Evolutionary conservation across 2,329 filamentous ascomycete genomes (phyloP).

Genomic region (Emericellopsis atlantica): DNA sequence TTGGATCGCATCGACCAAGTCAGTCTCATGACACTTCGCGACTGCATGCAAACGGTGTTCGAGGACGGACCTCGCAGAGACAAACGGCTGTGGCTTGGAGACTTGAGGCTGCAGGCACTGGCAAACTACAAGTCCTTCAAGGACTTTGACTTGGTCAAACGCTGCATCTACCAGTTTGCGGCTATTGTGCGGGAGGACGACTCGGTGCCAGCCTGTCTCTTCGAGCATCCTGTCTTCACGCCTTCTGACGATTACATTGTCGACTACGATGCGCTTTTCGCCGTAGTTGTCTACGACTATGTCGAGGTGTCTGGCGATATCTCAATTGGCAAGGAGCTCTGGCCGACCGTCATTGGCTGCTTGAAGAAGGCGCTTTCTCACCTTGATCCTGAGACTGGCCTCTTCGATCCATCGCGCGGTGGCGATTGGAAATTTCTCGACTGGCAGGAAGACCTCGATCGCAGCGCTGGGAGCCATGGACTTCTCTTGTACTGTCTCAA

Average conservation of each 20-base stretch:
- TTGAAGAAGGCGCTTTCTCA: constrained; percentile 12
- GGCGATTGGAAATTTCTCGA: constrained; percentile 18
- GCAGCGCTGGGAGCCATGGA: constrained; percentile 15
- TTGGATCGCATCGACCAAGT: constrained; percentile 15
- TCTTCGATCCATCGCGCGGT: constrained; percentile 7
- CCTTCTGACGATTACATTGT: constrained; percentile 20
- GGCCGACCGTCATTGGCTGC: constrained; percentile 16
- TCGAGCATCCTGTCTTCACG: constrained; percentile 16
- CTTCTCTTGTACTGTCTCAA: constrained; percentile 15
- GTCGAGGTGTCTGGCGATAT: constrained; percentile 15
- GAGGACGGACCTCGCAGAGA: constrained; percentile 23
- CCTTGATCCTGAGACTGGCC: constrained; percentile 9
- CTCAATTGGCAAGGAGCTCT: constrained; percentile 13
- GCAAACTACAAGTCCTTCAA: constrained; percentile 22
- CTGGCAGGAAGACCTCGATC: constrained; percentile 14
- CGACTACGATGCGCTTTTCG: constrained; percentile 22
- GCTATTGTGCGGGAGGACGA: constrained; percentile 16
- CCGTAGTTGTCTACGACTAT: constrained; percentile 17
- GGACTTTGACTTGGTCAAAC: constrained; percentile 17
- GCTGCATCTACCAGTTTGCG: constrained; percentile 21
- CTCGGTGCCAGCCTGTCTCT: constrained; percentile 18
- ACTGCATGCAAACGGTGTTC: constrained; percentile 25
- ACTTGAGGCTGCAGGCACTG: constrained; percentile 20
- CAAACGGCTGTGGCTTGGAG: constrained; percentile 21
- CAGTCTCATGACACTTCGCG: constrained; percentile 17